These are phyloP conservation scores for Pachyrhizus erosus DNA, from an alignment of 306 rosid species.

Conservation along the genomic window DNA sequence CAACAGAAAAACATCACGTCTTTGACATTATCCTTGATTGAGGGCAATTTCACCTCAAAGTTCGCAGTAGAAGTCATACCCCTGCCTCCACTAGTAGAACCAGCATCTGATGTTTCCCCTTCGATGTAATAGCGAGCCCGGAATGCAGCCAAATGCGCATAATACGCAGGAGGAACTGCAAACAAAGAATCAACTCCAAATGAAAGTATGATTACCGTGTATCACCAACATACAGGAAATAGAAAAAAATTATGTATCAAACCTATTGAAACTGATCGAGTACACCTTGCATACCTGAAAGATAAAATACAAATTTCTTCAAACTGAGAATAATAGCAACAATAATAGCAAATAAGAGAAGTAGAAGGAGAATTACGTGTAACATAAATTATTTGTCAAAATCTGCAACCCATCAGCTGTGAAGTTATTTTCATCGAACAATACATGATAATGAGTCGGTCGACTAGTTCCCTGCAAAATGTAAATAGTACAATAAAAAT, in stretches of 20 bases:
- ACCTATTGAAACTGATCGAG: constrained; percentile 56
- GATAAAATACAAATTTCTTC: not conserved
- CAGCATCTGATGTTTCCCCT: constrained; percentile 38
- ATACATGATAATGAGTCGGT: constrained; percentile 53
- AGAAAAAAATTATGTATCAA: not conserved
- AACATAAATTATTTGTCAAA: constrained; percentile 51
- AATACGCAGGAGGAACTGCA: constrained; percentile 61
- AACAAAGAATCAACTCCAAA: not conserved
- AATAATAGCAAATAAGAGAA: not conserved
- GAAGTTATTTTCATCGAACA: constrained; percentile 48
- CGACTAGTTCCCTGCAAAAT: constrained; percentile 58
- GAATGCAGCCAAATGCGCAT: constrained; percentile 56
- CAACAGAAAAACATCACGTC: constrained; percentile 53
- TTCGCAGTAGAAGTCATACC: no score
- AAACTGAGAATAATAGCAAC: not conserved
- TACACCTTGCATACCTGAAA: constrained; percentile 58
- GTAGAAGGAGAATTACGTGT: constrained; percentile 42
- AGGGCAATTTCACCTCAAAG: constrained; percentile 20
- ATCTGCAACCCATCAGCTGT: constrained; percentile 41
- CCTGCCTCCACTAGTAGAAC: constrained; percentile 32
- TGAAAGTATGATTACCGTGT: not conserved
- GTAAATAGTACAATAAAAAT: not conserved
- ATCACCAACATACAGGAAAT: not conserved
- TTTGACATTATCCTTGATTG: constrained; percentile 25
- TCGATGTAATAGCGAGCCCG: constrained; percentile 55